Conservation (phyloP, 2,329 filamentous ascomycete species). For the Huntiella decipiens region DNA sequence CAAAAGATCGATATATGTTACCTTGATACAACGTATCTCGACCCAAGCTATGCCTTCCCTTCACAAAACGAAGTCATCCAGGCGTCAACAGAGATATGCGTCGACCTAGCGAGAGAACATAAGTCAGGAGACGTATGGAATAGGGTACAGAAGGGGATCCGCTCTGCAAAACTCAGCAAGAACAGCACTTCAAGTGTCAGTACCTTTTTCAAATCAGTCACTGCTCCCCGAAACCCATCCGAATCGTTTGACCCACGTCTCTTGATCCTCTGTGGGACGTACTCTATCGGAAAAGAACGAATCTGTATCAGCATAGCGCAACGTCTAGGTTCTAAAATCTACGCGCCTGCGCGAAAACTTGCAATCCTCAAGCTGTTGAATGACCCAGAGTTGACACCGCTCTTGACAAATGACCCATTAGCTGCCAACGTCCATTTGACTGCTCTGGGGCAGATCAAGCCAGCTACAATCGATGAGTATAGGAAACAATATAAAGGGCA, state of each 20-base stretch:
- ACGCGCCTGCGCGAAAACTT: constrained; percentile 64
- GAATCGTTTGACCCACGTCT: constrained; percentile 23
- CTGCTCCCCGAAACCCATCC: constrained; percentile 12
- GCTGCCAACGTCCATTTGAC: constrained; percentile 97
- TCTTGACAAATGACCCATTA: constrained; percentile 60
- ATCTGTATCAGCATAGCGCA: constrained; percentile 85
- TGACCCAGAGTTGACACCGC: constrained; percentile 58
- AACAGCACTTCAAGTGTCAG: constrained; percentile 20
- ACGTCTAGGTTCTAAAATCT: constrained; percentile 75
- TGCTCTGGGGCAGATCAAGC: constrained; percentile 78
- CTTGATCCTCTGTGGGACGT: constrained; percentile 85
- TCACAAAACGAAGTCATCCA: constrained; percentile 71
- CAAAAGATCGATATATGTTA: constrained; percentile 93
- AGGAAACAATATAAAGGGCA: constrained; percentile 59
- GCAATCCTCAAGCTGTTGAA: constrained; percentile 69
- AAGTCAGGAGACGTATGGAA: constrained; percentile 24
- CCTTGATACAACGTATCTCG: constrained; percentile 90
- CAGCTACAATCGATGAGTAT: constrained; percentile 82
- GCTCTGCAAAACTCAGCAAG: constrained; percentile 14
- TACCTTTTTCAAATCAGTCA: constrained; percentile 30
- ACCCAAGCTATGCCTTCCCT: constrained; percentile 87
- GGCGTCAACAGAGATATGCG: constrained; percentile 74
- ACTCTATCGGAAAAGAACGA: constrained; percentile 93
- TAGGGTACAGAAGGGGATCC: constrained; percentile 15
- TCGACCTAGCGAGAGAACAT: constrained; percentile 51